phyloP scores from a whole-genome alignment of 208 protist species.

The Leishmania gerbilli region DNA sequence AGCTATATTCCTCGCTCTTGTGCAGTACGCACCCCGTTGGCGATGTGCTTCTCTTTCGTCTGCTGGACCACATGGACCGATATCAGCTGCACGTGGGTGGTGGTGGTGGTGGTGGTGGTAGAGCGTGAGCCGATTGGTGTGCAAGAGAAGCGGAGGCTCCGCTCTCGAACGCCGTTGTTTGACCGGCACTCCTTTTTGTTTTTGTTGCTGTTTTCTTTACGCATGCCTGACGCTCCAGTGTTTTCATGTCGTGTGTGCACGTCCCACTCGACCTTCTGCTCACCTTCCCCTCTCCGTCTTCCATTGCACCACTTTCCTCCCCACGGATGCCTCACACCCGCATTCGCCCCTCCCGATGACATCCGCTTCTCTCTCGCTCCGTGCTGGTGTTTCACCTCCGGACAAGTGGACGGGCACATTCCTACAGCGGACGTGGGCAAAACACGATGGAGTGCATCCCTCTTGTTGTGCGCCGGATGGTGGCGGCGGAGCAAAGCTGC shows the following conservation, averaged over 20 bases:
- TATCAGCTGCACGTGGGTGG: not conserved
- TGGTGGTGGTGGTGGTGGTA: not conserved
- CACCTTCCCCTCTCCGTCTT: not conserved
- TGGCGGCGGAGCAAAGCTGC: conserved; percentile 30
- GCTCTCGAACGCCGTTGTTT: not conserved
- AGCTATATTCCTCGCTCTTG: not conserved
- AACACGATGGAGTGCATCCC: conserved; percentile 20
- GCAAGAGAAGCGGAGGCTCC: not conserved
- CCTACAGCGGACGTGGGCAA: not conserved
- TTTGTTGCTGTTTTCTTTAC: not conserved
- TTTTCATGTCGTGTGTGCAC: not conserved
- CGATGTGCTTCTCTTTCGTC: not conserved
- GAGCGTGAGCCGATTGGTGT: not conserved
- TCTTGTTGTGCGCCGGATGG: conserved; percentile 21
- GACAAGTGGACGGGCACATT: not conserved
- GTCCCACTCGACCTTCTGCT: not conserved
- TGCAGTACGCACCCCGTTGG: not conserved
- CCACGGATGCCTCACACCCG: not conserved
- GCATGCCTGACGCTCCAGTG: not conserved
- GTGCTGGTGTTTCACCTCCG: not conserved
- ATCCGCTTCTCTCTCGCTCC: not conserved
- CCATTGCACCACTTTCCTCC: not conserved
- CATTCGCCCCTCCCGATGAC: not conserved
- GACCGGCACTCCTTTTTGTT: not conserved
- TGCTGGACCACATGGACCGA: not conserved